Evolutionary conservation across 83 land plant species (phyloP).

Genomic region (Picea mariana): DNA sequence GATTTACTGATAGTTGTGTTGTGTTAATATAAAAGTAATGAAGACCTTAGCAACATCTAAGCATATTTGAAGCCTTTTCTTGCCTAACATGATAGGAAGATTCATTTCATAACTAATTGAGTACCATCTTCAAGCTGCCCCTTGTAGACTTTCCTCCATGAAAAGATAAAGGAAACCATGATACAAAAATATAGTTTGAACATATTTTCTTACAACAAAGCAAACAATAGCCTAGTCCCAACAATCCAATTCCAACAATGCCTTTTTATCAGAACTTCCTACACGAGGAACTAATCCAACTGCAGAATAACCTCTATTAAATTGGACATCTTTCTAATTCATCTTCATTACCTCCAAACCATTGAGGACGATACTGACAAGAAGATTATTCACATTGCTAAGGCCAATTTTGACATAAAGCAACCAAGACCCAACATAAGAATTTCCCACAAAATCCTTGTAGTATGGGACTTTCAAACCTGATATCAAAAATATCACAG

Average conservation of each 20-base stretch:
- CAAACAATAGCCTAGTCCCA: slow-evolving; percentile 20
- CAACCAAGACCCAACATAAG: slow-evolving; percentile 12
- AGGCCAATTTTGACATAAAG: slow-evolving; percentile 51
- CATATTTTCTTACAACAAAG: no score
- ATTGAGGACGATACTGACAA: slow-evolving; percentile 53
- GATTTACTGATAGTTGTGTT: neutral
- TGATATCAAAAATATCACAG: slow-evolving; percentile 47
- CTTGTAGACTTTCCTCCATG: slow-evolving; percentile 44
- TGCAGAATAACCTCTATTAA: no score
- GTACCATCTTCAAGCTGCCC: slow-evolving; percentile 76
- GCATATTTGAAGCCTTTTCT: slow-evolving; percentile 36
- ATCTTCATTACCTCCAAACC: slow-evolving; percentile 74
- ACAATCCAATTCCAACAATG: neutral
- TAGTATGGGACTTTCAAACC: slow-evolving; percentile 36
- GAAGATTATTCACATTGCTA: slow-evolving; percentile 6
- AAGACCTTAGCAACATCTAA: slow-evolving; percentile 42
- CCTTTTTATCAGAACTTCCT: slow-evolving; percentile 14
- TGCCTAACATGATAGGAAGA: slow-evolving; percentile 32
- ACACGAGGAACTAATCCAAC: slow-evolving; percentile 16
- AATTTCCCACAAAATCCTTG: slow-evolving; percentile 48
- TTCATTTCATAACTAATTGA: slow-evolving; percentile 71
- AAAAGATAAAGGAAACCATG: no score
- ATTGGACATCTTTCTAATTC: neutral
- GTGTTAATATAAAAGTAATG: slow-evolving; percentile 44
- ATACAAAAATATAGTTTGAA: no score